A percentile compares a stretch with the other conserved stretches of the same genome.
Conservation (phyloP, 176 grass and related monocot species). For the Paspalum vaginatum region DNA sequence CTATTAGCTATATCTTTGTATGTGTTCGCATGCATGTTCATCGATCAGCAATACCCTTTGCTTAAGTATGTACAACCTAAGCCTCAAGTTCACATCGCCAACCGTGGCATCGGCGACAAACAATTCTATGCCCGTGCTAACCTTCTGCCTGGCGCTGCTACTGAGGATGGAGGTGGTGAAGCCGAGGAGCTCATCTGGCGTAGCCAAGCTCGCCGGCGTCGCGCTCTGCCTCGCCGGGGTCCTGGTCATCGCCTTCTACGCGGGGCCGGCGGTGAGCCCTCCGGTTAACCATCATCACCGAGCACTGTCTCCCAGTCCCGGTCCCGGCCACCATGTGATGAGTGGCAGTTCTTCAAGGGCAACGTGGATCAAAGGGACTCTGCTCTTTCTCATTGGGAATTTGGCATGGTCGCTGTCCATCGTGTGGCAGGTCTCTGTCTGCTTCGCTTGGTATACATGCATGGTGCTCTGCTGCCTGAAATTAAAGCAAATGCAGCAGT, state of each 20-base stretch:
- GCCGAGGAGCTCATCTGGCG: slow-evolving; percentile 46
- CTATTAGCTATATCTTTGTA: background rate
- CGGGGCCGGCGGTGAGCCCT: slow-evolving; percentile 47
- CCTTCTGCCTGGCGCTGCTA: slow-evolving; percentile 70
- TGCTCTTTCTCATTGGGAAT: slow-evolving; percentile 59
- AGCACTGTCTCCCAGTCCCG: background rate
- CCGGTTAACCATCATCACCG: slow-evolving; percentile 60
- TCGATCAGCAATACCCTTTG: slow-evolving; percentile 56
- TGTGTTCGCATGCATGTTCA: background rate
- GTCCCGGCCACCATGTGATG: background rate
- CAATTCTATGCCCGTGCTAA: slow-evolving; percentile 66
- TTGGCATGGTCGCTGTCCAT: slow-evolving; percentile 55
- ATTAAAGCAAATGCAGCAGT: no score
- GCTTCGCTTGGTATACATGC: background rate
- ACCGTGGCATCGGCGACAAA: slow-evolving; percentile 60
- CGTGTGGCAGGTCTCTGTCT: slow-evolving; percentile 28
- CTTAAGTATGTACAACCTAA: slow-evolving; percentile 59
- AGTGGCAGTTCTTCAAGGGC: background rate
- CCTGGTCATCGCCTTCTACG: slow-evolving; percentile 57
- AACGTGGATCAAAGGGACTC: slow-evolving; percentile 65
- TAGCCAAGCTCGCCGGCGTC: slow-evolving; percentile 55
- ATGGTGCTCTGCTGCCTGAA: background rate
- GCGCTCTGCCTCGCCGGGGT: slow-evolving; percentile 62
- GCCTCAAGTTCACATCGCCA: slow-evolving; percentile 68
- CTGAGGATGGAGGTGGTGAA: slow-evolving; percentile 64